Percentiles rank a stretch among this genome's conserved stretches.
Conservation (phyloP, 768 basidiomycete species). For the Lepiota brunneoincarnata region DNA sequence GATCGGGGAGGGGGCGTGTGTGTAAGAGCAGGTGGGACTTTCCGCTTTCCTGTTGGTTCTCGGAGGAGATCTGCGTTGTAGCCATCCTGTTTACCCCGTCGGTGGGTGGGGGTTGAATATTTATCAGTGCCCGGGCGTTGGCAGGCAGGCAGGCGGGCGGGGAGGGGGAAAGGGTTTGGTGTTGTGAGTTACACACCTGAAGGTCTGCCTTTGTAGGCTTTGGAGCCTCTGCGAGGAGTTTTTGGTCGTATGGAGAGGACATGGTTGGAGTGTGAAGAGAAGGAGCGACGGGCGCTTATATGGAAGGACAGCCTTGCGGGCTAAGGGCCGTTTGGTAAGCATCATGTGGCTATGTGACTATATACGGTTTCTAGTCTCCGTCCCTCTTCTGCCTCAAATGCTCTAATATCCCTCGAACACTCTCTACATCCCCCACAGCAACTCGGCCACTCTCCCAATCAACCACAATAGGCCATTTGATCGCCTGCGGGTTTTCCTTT, state of each 20-base stretch:
- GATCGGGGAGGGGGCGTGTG: conserved; percentile 13
- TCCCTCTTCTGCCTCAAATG: conserved; percentile 62
- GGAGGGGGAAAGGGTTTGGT: background rate
- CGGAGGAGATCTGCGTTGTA: conserved; percentile 25
- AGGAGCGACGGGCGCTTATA: too few relatives aligned
- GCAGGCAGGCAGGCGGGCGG: too few relatives aligned
- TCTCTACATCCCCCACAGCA: conserved; percentile 64
- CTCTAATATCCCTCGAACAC: conserved; percentile 68
- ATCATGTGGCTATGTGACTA: too few relatives aligned
- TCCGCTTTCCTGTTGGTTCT: conserved; percentile 10
- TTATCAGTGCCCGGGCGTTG: too few relatives aligned
- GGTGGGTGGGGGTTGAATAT: too few relatives aligned
- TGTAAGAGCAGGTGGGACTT: conserved; percentile 2
- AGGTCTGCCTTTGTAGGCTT: conserved; percentile 9
- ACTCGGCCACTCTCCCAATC: conserved; percentile 71
- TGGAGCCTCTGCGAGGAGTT: conserved; percentile 3
- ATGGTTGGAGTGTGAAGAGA: background rate
- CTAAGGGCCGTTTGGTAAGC: too few relatives aligned
- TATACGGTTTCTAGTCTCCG: too few relatives aligned
- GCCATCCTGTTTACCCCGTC: conserved; percentile 23
- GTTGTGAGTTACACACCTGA: background rate
- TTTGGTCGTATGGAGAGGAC: conserved; percentile 1
- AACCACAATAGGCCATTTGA: conserved; percentile 82
- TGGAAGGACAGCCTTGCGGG: too few relatives aligned
- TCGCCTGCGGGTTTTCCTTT: conserved; percentile 49